A percentile compares a stretch with the other conserved stretches of the same genome.
phyloP scores from a whole-genome alignment of 2,329 filamentous ascomycete species.

The Claviceps paspali region DNA sequence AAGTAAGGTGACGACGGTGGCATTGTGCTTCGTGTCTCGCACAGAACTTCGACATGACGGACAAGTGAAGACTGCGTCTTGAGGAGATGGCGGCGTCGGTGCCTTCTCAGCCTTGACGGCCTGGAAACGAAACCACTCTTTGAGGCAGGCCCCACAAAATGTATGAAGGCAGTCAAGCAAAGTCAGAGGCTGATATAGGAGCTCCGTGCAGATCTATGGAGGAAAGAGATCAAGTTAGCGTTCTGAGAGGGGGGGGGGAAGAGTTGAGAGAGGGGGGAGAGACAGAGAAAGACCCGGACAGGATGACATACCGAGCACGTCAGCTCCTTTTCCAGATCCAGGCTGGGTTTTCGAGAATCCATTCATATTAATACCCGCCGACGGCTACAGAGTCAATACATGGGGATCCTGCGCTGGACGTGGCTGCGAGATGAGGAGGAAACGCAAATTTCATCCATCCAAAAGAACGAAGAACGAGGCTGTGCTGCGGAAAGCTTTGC shows the following conservation, averaged over 20 bases:
- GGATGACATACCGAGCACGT: constrained; percentile 68
- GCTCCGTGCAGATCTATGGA: constrained; percentile 81
- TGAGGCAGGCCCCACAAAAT: constrained; percentile 87
- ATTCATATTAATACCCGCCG: constrained; percentile 24
- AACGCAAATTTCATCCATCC: no score
- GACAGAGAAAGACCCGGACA: not conserved
- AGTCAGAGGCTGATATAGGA: constrained; percentile 80
- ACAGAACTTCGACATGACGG: constrained; percentile 82
- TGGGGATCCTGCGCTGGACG: not conserved
- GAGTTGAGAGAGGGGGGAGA: constrained; percentile 11
- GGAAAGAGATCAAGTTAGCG: not conserved
- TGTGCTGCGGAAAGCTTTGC: not conserved
- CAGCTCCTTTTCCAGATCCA: constrained; percentile 84
- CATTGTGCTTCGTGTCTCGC: constrained; percentile 77
- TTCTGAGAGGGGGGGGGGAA: constrained; percentile 3
- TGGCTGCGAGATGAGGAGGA: no score
- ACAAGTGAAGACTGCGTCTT: constrained; percentile 57
- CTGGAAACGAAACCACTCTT: constrained; percentile 89
- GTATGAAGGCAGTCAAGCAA: constrained; percentile 89
- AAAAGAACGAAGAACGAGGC: no score
- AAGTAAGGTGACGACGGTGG: constrained; percentile 73
- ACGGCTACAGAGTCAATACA: not conserved
- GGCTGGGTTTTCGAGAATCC: constrained; percentile 33
- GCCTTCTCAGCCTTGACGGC: constrained; percentile 40
- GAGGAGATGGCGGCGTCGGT: constrained; percentile 31